phyloP scores from a whole-genome alignment of 257 asterid genomes.

The Solanum gandarillasii region DNA sequence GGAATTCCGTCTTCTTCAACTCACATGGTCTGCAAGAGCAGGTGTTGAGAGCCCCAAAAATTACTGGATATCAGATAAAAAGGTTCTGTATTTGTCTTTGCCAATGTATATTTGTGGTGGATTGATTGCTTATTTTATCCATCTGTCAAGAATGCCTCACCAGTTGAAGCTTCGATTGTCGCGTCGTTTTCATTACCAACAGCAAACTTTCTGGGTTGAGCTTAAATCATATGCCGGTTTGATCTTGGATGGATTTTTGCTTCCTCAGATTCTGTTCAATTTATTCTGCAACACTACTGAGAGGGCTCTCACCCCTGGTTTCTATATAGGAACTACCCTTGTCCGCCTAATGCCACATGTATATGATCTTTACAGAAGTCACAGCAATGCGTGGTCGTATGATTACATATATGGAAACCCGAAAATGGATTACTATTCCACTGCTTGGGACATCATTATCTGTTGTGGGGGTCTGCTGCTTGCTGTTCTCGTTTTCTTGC shows the following conservation, averaged over 20 bases:
- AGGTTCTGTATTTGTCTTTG: constrained; percentile 47
- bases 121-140: constrained; percentile 54
- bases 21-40: constrained; percentile 68
- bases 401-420: constrained; percentile 70
- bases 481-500: constrained; percentile 47
- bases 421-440: constrained; percentile 63
- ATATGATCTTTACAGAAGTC: constrained; percentile 67
- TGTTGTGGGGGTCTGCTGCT: constrained; percentile 44
- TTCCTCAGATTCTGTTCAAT: constrained; percentile 79
- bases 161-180: constrained; percentile 11
- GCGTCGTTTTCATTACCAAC: background rate
- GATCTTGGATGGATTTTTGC: constrained; percentile 62
- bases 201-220: constrained; percentile 47
- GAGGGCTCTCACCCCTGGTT: constrained; percentile 55
- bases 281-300: constrained; percentile 36
- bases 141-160: constrained; percentile 29
- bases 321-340: constrained; percentile 52
- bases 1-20: constrained; percentile 71
- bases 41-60: constrained; percentile 24
- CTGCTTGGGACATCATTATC: constrained; percentile 70
- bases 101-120: constrained; percentile 70
- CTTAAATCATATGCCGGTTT: constrained; percentile 64
- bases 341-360: constrained; percentile 74
- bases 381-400: constrained; percentile 34
- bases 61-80: constrained; percentile 59